Conservation (phyloP, 2,329 filamentous ascomycete species). For the Talaromyces sp. region DNA sequence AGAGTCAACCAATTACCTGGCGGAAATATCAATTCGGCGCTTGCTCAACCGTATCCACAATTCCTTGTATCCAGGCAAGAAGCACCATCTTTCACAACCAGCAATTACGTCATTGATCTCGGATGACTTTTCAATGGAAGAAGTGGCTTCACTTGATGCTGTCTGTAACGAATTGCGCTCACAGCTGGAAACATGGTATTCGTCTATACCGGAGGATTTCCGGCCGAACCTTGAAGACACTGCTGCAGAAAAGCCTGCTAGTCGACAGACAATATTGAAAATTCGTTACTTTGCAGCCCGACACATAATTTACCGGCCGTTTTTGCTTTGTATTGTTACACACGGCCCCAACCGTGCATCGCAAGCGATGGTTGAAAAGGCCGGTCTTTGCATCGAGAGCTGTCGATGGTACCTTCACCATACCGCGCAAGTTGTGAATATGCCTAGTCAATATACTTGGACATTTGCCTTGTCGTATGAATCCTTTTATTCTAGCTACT, state of each 20-base stretch:
- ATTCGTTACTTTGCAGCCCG: conserved; percentile 29
- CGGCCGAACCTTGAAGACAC: conserved; percentile 19
- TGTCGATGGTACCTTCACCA: conserved; percentile 26
- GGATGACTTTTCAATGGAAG: conserved; percentile 23
- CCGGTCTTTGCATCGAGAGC: conserved; percentile 25
- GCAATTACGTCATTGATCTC: conserved; percentile 16
- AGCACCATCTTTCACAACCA: conserved; percentile 18
- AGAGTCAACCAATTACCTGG: conserved; percentile 19
- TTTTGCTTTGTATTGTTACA: conserved; percentile 24
- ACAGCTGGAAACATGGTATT: conserved; percentile 27
- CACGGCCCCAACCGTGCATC: conserved; percentile 13
- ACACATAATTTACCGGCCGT: conserved; percentile 30
- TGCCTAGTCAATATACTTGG: conserved; percentile 30
- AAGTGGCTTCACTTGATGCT: conserved; percentile 21
- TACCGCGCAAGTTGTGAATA: conserved; percentile 20
- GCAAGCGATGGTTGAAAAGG: conserved; percentile 22
- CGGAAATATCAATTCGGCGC: conserved; percentile 27
- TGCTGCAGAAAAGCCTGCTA: conserved; percentile 12
- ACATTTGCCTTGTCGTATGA: conserved; percentile 28
- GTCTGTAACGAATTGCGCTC: conserved; percentile 20
- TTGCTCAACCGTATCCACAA: conserved; percentile 31
- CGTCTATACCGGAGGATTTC: conserved; percentile 25
- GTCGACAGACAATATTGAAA: conserved; percentile 21
- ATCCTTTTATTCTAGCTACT: background rate
- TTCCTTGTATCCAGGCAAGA: conserved; percentile 21